phyloP scores from a whole-genome alignment of 257 asterid genomes.

The Cinchona pubescens region DNA sequence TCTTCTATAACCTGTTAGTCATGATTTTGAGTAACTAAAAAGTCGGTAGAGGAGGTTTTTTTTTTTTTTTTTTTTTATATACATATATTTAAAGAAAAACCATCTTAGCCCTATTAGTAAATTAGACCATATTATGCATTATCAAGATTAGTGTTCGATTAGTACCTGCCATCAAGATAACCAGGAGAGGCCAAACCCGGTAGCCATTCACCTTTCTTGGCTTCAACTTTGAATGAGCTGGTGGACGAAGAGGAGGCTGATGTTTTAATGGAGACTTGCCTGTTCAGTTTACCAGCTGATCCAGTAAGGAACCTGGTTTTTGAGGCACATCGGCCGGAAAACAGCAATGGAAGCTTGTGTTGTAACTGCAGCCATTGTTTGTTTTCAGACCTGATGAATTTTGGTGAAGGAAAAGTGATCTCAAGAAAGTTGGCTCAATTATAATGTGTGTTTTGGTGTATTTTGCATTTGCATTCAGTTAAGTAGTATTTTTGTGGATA shows the following conservation, averaged over 20 bases:
- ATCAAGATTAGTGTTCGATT: neutral
- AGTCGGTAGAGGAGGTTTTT: too few species aligned
- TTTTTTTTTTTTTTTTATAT: too few species aligned
- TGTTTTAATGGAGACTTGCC: constrained; percentile 43
- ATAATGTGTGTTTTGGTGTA: constrained; percentile 20
- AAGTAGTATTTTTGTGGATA: constrained; percentile 42
- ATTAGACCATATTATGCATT: neutral
- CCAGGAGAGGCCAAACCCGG: constrained; percentile 84
- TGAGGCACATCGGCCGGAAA: constrained; percentile 61
- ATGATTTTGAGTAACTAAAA: too few species aligned
- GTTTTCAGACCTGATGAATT: constrained; percentile 1
- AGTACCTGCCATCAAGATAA: constrained; percentile 83
- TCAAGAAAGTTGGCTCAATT: constrained; percentile 15
- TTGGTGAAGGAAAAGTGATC: neutral
- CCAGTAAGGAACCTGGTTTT: constrained; percentile 65
- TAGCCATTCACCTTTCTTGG: constrained; percentile 96
- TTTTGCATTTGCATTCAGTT: constrained; percentile 45
- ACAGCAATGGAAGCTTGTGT: constrained; percentile 69
- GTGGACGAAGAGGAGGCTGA: constrained; percentile 29
- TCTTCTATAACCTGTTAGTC: too few species aligned
- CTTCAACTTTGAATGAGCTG: constrained; percentile 63
- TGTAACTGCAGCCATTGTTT: constrained; percentile 67
- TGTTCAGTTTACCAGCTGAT: constrained; percentile 56
- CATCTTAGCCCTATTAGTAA: too few species aligned
- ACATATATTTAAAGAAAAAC: too few species aligned